Conservation (phyloP, 768 basidiomycete genomes). For the Suillus spraguei region DNA sequence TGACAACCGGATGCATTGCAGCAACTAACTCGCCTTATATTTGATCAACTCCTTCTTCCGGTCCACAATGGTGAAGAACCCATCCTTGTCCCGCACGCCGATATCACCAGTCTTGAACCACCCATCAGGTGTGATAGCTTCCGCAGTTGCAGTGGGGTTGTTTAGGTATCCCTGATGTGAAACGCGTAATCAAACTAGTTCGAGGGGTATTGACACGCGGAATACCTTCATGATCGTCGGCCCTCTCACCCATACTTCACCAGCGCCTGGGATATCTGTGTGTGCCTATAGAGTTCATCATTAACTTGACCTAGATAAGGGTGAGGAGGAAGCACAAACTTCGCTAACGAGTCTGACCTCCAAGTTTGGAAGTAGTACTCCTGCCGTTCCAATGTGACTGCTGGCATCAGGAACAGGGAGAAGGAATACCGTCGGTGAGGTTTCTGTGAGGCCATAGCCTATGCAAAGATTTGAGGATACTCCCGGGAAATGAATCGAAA, state of each 20-base stretch:
- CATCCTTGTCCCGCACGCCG: conserved; percentile 63
- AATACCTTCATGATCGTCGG: conserved; percentile 77
- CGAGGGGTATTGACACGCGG: neutral
- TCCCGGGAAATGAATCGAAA: neutral
- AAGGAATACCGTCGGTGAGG: conserved; percentile 70
- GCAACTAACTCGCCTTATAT: conserved; percentile 51
- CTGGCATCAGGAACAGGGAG: conserved; percentile 45
- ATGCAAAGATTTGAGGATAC: conserved; percentile 9
- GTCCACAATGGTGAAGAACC: conserved; percentile 76
- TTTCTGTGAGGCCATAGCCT: conserved; percentile 85
- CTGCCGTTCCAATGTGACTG: conserved; percentile 65
- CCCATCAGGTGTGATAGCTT: conserved; percentile 67
- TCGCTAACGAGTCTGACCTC: conserved; percentile 72
- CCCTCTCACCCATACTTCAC: conserved; percentile 84
- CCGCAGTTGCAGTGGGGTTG: conserved; percentile 68
- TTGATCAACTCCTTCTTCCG: conserved; percentile 77
- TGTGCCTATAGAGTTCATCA: conserved; percentile 21
- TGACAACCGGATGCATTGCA: neutral
- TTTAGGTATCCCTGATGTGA: conserved; percentile 69
- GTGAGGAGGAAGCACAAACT: conserved; percentile 15
- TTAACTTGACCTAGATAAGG: neutral
- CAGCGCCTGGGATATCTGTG: conserved; percentile 44
- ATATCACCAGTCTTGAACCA: conserved; percentile 95
- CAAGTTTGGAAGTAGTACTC: conserved; percentile 71
- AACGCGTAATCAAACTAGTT: conserved; percentile 3